These are phyloP conservation scores for Chaetomium strumarium DNA, from an alignment of 2,329 filamentous ascomycete genomes.

Conservation along the genomic window DNA sequence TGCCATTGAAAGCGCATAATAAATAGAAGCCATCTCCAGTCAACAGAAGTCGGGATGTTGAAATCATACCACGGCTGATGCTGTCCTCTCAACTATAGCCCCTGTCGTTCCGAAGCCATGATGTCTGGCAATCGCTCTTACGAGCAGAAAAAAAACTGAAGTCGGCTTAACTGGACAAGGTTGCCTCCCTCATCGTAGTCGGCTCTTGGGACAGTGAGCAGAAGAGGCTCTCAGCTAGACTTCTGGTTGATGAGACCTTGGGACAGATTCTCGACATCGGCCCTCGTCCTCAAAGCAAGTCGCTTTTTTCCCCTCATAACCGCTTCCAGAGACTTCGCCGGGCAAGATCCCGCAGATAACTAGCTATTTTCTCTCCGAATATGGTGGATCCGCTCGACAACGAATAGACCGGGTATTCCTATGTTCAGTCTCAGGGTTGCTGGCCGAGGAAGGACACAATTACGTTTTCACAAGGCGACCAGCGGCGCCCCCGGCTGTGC, in stretches of 20 bases:
- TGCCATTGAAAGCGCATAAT: too few relatives aligned
- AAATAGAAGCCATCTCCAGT: too few relatives aligned
- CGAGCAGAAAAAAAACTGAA: slow-evolving; percentile 41
- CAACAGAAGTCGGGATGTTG: too few relatives aligned
- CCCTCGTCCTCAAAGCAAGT: slow-evolving; percentile 22
- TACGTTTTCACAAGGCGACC: neutral
- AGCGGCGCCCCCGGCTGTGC: neutral
- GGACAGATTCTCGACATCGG: slow-evolving; percentile 35
- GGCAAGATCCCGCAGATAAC: slow-evolving; percentile 1
- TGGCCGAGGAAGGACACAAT: neutral
- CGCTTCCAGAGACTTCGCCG: slow-evolving; percentile 5
- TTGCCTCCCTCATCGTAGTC: slow-evolving; percentile 27
- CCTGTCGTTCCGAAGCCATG: slow-evolving; percentile 37
- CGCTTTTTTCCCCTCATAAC: slow-evolving; percentile 5
- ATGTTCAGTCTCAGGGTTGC: too few relatives aligned
- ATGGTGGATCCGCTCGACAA: too few relatives aligned
- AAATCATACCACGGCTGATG: too few relatives aligned
- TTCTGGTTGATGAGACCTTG: slow-evolving; percentile 30
- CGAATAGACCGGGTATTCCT: too few relatives aligned
- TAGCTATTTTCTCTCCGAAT: too few relatives aligned
- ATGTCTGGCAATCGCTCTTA: slow-evolving; percentile 45
- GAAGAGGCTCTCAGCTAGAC: slow-evolving; percentile 17
- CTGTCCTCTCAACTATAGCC: too few relatives aligned
- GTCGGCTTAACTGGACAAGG: slow-evolving; percentile 26
- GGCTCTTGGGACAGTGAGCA: slow-evolving; percentile 31